phyloP scores from a whole-genome alignment of 371 early-diverging fungal species.

The Entomophthora muscae region DNA sequence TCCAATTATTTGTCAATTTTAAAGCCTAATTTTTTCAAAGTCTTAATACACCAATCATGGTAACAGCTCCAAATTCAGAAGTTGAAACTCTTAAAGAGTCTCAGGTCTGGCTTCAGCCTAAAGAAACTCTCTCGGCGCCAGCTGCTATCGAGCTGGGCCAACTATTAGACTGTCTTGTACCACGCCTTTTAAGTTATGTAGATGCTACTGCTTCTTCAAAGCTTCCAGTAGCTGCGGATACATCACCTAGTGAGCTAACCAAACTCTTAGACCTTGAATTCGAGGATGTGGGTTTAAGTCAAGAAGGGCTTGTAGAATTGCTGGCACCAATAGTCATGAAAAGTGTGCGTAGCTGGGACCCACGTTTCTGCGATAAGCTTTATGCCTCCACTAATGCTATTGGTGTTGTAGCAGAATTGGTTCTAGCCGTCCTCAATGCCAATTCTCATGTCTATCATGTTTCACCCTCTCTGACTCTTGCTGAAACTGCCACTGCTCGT shows the following conservation, averaged over 20 bases:
- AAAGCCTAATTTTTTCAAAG: too few species aligned
- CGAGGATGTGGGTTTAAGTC: neutral
- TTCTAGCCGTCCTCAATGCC: conserved; percentile 56
- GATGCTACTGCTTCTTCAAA: neutral
- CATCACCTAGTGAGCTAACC: neutral
- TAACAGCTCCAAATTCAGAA: too few species aligned
- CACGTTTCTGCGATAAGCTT: conserved; percentile 68
- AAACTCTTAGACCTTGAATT: conserved; percentile 1
- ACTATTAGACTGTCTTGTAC: neutral
- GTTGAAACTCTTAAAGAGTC: neutral
- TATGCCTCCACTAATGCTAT: conserved; percentile 67
- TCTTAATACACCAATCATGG: too few species aligned
- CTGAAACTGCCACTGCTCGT: conserved; percentile 45
- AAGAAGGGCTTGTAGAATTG: neutral
- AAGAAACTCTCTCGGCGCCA: neutral
- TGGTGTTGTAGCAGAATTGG: conserved; percentile 48
- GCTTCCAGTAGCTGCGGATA: neutral
- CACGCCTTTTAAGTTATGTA: neutral
- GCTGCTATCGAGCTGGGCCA: neutral
- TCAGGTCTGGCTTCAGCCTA: neutral
- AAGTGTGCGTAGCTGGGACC: conserved; percentile 53
- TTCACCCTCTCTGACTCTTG: conserved; percentile 53
- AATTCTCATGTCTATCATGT: conserved; percentile 68
- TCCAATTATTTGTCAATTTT: too few species aligned
- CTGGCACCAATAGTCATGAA: conserved; percentile 7